A percentile compares a stretch with the other conserved stretches of the same genome.
These are phyloP conservation scores for Monosporascus cannonballus DNA, from an alignment of 2,329 filamentous ascomycete species.

Conservation along the genomic window DNA sequence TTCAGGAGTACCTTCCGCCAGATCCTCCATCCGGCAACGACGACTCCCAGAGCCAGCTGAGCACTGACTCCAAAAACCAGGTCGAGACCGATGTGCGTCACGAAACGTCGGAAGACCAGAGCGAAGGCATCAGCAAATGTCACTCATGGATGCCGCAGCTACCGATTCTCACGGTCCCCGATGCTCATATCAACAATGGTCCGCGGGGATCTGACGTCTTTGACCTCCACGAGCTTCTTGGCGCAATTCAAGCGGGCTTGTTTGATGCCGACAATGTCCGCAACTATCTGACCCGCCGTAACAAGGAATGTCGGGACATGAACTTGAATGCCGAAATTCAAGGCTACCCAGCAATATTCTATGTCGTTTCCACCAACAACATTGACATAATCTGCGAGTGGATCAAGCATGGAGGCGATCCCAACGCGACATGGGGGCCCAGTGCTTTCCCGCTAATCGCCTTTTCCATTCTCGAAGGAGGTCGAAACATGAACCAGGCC, in stretches of 20 bases:
- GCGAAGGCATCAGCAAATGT: neutral
- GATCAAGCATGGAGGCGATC: constrained; percentile 13
- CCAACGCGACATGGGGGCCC: constrained; percentile 6
- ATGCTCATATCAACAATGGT: neutral
- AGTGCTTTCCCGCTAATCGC: constrained; percentile 9
- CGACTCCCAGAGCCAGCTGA: neutral
- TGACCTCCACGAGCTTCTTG: constrained; percentile 3
- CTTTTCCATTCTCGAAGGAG: constrained; percentile 8
- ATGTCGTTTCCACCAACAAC: constrained; percentile 8
- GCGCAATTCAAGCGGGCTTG: constrained; percentile 3
- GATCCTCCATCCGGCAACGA: constrained; percentile 2
- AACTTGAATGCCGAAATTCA: constrained; percentile 9
- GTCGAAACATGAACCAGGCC: constrained; percentile 1
- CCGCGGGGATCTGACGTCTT: neutral
- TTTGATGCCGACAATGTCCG: constrained; percentile 16
- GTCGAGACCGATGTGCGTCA: neutral
- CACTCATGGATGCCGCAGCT: constrained; percentile 6
- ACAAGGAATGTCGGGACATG: neutral
- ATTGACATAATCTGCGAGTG: constrained; percentile 9
- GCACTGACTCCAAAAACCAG: neutral
- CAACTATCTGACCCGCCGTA: constrained; percentile 6
- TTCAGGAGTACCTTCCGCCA: constrained; percentile 2
- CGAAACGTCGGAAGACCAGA: neutral
- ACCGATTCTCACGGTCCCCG: constrained; percentile 1
- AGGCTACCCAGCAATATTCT: constrained; percentile 14